Evolutionary conservation across 2,329 filamentous ascomycete genomes (phyloP).

Genomic region (Madurella mycetomatis): DNA sequence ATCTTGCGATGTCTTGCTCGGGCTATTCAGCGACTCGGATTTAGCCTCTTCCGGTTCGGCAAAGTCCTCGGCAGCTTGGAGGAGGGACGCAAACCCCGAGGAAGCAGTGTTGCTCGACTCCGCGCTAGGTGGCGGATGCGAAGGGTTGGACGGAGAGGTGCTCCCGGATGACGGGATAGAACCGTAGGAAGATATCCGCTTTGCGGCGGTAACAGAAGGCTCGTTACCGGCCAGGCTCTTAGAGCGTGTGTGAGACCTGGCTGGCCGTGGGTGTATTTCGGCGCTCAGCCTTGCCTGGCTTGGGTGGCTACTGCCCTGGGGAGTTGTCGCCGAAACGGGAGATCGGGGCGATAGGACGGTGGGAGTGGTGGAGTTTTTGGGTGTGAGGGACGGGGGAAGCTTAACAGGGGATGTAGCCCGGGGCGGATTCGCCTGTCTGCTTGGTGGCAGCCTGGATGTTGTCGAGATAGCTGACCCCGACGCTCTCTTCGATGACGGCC

Average conservation of each 20-base stretch:
- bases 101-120: conserved; percentile 31
- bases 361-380: conserved; percentile 10
- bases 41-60: conserved; percentile 31
- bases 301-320: conserved; percentile 22
- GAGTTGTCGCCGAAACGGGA: conserved; percentile 18
- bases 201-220: conserved; percentile 33
- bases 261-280: conserved; percentile 31
- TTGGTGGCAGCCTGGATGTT: conserved; percentile 39
- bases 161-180: conserved; percentile 32
- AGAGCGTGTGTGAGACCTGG: conserved; percentile 34
- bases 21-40: conserved; percentile 41
- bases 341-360: conserved; percentile 18
- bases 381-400: conserved; percentile 24
- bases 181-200: conserved; percentile 33
- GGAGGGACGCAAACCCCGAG: conserved; percentile 48
- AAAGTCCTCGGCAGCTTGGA: conserved; percentile 53
- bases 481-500: conserved; percentile 33
- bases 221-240: conserved; percentile 35
- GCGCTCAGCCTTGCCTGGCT: conserved; percentile 42
- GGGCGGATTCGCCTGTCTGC: conserved; percentile 38
- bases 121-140: conserved; percentile 33
- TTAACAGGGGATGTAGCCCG: conserved; percentile 52
- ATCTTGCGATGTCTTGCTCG: conserved; percentile 52
- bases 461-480: conserved; percentile 45
- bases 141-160: conserved; percentile 36